Conservation (phyloP, 306 rosid species). For the Rosa multiflora region DNA sequence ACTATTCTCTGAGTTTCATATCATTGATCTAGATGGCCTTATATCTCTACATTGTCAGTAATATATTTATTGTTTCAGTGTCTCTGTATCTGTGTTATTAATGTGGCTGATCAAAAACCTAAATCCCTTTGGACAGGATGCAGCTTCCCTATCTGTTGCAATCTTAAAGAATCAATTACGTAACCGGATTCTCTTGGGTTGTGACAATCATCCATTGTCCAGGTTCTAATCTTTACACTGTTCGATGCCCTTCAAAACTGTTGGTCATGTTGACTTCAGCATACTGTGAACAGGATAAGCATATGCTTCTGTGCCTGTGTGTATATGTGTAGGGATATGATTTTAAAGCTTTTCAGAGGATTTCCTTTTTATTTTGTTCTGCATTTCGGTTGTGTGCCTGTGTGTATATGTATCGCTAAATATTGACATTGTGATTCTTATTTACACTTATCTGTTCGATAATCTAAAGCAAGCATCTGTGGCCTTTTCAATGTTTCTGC, state of each 20-base stretch:
- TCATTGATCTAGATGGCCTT: background rate
- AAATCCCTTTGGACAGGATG: conserved; percentile 59
- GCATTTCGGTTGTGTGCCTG: background rate
- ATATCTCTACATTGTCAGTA: conserved; percentile 1
- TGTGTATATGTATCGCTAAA: too few species aligned
- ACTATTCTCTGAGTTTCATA: background rate
- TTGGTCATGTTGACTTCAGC: background rate
- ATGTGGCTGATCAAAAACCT: background rate
- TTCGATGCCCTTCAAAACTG: background rate
- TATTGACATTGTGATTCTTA: background rate
- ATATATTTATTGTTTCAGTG: conserved; percentile 8
- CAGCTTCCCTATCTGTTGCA: conserved; percentile 76
- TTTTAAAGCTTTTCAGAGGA: background rate
- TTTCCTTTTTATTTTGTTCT: background rate
- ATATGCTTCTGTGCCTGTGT: background rate
- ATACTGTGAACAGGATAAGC: background rate
- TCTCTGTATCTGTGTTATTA: background rate
- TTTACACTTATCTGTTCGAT: background rate
- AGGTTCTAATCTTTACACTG: conserved; percentile 43
- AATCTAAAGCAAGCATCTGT: background rate
- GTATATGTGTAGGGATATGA: background rate
- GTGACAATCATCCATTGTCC: conserved; percentile 93
- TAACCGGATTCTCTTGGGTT: conserved; percentile 73
- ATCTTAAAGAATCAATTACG: conserved; percentile 70
- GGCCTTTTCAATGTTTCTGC: conserved; percentile 32